Percentiles rank a stretch among this genome's conserved stretches.
Conservation (phyloP, 2,329 filamentous ascomycete species). For the Neurospora sp. region DNA sequence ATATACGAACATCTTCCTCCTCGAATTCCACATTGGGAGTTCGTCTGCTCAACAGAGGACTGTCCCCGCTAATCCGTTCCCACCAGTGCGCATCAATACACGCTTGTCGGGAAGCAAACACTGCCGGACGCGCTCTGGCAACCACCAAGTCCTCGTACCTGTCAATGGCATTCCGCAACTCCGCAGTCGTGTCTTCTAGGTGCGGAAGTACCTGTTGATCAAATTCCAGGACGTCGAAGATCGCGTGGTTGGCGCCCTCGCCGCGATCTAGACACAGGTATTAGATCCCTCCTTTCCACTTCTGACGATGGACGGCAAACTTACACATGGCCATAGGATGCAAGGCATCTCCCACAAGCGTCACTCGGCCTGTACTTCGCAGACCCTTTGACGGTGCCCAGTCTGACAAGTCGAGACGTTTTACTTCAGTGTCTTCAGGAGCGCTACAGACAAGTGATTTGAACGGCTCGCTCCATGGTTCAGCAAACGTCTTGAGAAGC, state of each 20-base stretch:
- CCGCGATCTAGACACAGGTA: constrained; percentile 35
- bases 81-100: constrained; percentile 46
- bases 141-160: constrained; percentile 36
- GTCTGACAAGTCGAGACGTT: constrained; percentile 37
- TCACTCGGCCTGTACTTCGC: constrained; percentile 29
- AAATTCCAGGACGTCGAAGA: constrained; percentile 39
- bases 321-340: constrained; percentile 53
- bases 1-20: constrained; percentile 9
- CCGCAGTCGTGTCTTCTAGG: constrained; percentile 3
- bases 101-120: constrained; percentile 40
- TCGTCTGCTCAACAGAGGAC: constrained; percentile 30
- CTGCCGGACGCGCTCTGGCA: constrained; percentile 31
- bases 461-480: constrained; percentile 41
- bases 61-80: constrained; percentile 26
- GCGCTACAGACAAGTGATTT: constrained; percentile 30
- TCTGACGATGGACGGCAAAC: constrained; percentile 14
- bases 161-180: constrained; percentile 22
- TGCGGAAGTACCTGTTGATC: constrained; percentile 22
- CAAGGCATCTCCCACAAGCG: constrained; percentile 43
- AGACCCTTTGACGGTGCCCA: constrained; percentile 30
- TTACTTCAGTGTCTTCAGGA: constrained; percentile 30
- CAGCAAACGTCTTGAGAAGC: constrained; percentile 33
- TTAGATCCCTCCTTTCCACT: neutral
- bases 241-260: constrained; percentile 47
- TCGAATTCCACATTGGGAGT: constrained; percentile 24